A percentile compares a stretch with the other conserved stretches of the same genome.
Evolutionary conservation across 179 eudicot genomes (phyloP).

Genomic region (Heliamphora pulchella): DNA sequence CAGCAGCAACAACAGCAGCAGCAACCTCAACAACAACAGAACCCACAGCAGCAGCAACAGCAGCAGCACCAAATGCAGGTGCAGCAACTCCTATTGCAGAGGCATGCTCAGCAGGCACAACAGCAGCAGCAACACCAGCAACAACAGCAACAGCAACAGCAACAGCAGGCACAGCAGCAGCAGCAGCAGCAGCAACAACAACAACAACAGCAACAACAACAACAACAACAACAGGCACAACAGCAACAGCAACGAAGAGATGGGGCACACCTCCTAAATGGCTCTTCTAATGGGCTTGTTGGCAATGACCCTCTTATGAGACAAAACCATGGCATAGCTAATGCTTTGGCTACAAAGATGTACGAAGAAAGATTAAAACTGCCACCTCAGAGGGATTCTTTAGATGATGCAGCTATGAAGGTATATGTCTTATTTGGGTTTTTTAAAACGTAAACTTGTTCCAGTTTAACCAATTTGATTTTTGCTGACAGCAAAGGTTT

Average conservation of each 20-base stretch:
- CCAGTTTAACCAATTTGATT: neutral
- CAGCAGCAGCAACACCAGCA: constrained; percentile 45
- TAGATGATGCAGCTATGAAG: constrained; percentile 81
- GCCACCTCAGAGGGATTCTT: constrained; percentile 75
- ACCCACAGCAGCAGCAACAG: constrained; percentile 41
- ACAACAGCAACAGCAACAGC: constrained; percentile 22
- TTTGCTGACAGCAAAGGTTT: constrained; percentile 70
- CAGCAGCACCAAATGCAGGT: constrained; percentile 63
- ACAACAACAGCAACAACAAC: constrained; percentile 42
- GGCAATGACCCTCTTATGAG: constrained; percentile 67
- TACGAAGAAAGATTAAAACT: constrained; percentile 77
- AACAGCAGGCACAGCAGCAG: constrained; percentile 28
- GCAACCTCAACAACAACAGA: constrained; percentile 50
- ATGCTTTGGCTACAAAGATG: constrained; percentile 87
- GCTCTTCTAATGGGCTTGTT: constrained; percentile 59
- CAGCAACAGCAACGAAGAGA: constrained; percentile 71
- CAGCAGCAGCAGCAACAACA: constrained; percentile 47
- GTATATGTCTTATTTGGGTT: constrained; percentile 25
- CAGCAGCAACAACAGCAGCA: constrained; percentile 40
- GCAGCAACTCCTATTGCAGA: constrained; percentile 46
- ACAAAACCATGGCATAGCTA: constrained; percentile 71
- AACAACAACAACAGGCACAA: constrained; percentile 16
- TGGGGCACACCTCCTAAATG: constrained; percentile 63
- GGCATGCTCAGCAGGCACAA: constrained; percentile 51
- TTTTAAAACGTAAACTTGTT: neutral